Evolutionary conservation across 768 basidiomycete species (phyloP), one percentile per base, ranked within the genome.

Genomic region (Psilocybe cyanescens): DNA sequence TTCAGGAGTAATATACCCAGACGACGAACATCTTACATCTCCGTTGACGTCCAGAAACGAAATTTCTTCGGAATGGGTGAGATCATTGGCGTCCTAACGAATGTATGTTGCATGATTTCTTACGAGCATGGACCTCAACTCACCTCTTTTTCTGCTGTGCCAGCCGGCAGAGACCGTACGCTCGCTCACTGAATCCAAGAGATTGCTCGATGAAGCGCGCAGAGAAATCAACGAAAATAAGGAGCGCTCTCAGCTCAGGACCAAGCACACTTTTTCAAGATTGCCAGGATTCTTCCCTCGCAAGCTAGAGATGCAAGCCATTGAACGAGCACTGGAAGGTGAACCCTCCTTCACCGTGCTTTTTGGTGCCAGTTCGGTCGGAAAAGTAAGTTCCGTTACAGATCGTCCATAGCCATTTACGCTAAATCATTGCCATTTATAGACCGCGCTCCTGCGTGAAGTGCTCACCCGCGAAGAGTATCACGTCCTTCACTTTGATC

Each of bases 1-100:
- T 91, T 90, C 72, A 82, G 88, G 66, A 87, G 83, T 65, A 91
- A 90, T 72, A 85, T 91, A 52, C 88, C 89, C 65, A 83, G 88
- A 46, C 79, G 83, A 67, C 80, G 88, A 64, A 81, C 82, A 60
- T 87, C 86, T 17, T 83, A 80, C 54, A 75, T 89, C 60, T 84
- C 86, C 17, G 71, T 79, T 44, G 86, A 89, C 70, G 76, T 85
- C 52, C 85, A 85, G 70, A 87, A 86, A 69, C 81, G 91, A 58
- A 87, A 87, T 63, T 84, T 92, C 64, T 94, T 94, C 64, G 91
- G 92, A 29, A 82, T 94, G 78, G 84, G 89, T 55, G 92, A 94
- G 62, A 86, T 95, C 56, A 74, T 94, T 37, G 83, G 84, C 19
- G 92, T 94, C 17, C 74, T 94, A 19, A 77, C 88, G 31, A 92